phyloP scores from a whole-genome alignment of 768 basidiomycete species.

The Amanita pallidorosea region DNA sequence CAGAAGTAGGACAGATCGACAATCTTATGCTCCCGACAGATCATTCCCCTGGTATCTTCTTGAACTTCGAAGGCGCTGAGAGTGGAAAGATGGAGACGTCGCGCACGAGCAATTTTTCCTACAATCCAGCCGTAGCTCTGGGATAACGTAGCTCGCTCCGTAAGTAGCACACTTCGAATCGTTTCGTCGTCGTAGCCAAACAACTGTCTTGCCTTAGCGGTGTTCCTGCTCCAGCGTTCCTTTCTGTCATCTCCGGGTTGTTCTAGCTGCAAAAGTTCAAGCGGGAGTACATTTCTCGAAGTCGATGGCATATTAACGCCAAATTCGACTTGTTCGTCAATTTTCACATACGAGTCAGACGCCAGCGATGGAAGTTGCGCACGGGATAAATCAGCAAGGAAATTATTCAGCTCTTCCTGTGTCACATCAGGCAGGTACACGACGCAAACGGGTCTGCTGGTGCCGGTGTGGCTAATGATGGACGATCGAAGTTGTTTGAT shows the following conservation, averaged over 20 bases:
- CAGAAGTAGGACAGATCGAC: constrained; percentile 50
- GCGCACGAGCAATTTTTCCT: constrained; percentile 54
- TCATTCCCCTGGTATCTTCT: constrained; percentile 28
- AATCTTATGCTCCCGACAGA: constrained; percentile 45
- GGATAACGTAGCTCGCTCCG: constrained; percentile 58
- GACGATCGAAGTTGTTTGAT: constrained; percentile 64
- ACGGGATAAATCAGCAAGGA: constrained; percentile 45
- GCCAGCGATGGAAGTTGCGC: constrained; percentile 22
- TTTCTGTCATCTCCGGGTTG: constrained; percentile 27
- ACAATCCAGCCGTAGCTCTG: constrained; percentile 69
- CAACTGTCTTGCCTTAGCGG: constrained; percentile 36
- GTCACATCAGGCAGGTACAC: constrained; percentile 53
- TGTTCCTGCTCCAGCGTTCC: constrained; percentile 35
- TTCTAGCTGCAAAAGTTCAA: constrained; percentile 37
- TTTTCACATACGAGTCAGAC: constrained; percentile 29
- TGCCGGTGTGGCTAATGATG: constrained; percentile 47
- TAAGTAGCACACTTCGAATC: constrained; percentile 52
- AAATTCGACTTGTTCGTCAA: constrained; percentile 46
- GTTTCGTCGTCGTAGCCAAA: constrained; percentile 41
- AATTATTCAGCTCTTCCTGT: constrained; percentile 43
- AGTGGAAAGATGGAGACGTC: constrained; percentile 49
- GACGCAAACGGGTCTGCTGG: constrained; percentile 47
- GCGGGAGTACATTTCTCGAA: constrained; percentile 24
- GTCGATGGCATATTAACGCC: constrained; percentile 28
- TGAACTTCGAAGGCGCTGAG: constrained; percentile 34